Base-by-base conservation (phyloP, 495 filamentous ascomycete genomes). In the Neurospora tetrasperma region DNA sequence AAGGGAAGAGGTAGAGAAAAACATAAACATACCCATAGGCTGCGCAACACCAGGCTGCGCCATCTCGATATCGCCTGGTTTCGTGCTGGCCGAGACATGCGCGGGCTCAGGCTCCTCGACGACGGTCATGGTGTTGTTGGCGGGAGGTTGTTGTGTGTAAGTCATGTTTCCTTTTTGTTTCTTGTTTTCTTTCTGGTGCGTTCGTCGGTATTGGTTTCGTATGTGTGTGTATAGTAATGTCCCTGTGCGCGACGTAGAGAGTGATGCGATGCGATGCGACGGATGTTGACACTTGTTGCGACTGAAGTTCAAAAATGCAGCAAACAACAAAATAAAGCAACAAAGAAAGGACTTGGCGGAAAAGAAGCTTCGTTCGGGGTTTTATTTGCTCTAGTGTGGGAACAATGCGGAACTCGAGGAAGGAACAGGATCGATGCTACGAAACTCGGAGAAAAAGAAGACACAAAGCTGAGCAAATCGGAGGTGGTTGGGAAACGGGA, bases 21-120 rank as follows among this genome's bases (percentile, higher is more conserved):
- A 35, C 5, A 35, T 35, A 35, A 35, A 39, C 81, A 3, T 76
- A 83, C 82, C 74, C 82, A 83, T 83, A 18, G 81, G 75, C 38
- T 78, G 79, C 3, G 78, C 72, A 54, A 73, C 73, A 7, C 73
- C 70, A 3, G 82, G 82, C 54, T 83, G 82, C 10, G 78, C 69
- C 10, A 73, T 77, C 35, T 82, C 79, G 23, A 80, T 68, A 1
- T 68, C 43, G 54, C 54, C 27, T 35, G 54, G 54, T 35, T 68
- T 68, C 18, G 23, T 35, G 18, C 20, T 66, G 9, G 27, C 9
- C 39, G 70, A 69, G 3, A 74, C 59, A 38, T 71, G 72, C 42
- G 70, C 71, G 9, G 76, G 71, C 69, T 69, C 72, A 14, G 76
- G 74, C 39, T 38, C 35, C 35, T 71, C 27, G 54, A 62, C 73